Conservation (phyloP, 2,329 filamentous ascomycete species). For the Alternaria hordeiaustralica region DNA sequence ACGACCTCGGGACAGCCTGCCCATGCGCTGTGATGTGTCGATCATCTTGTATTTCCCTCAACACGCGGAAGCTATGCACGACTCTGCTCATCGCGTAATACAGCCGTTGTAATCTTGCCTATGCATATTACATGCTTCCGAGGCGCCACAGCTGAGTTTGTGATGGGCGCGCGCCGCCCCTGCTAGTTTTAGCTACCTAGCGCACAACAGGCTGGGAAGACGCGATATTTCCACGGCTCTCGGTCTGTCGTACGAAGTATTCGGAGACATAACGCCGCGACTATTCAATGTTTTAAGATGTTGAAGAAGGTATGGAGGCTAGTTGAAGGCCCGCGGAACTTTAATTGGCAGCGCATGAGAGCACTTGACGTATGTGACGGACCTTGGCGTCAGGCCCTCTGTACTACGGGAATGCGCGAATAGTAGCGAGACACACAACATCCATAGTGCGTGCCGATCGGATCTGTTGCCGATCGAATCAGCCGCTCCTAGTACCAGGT, state of each 20-base stretch:
- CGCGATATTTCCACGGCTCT: background rate
- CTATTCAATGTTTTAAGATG: background rate
- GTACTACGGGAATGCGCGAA: background rate
- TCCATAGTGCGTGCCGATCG: background rate
- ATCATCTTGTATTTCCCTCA: background rate
- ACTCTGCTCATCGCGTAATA: background rate
- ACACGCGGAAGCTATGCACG: background rate
- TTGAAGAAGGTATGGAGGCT: background rate
- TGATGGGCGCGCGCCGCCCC: background rate
- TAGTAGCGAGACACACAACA: background rate
- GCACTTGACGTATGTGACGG: background rate
- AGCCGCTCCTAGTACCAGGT: background rate
- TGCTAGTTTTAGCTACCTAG: background rate
- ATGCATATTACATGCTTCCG: background rate
- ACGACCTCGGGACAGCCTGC: background rate
- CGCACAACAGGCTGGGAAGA: background rate
- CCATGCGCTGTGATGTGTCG: background rate
- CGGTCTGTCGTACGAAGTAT: background rate
- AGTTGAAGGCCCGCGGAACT: background rate
- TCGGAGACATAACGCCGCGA: background rate
- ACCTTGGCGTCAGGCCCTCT: background rate
- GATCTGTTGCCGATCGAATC: background rate
- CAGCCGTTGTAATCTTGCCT: background rate
- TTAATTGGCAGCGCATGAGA: background rate
- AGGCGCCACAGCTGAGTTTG: background rate